Percentiles rank a stretch among this genome's conserved stretches.
Evolutionary conservation across 148 eudicot genomes (phyloP).

Genomic region (Vaccinium vitisidaea): DNA sequence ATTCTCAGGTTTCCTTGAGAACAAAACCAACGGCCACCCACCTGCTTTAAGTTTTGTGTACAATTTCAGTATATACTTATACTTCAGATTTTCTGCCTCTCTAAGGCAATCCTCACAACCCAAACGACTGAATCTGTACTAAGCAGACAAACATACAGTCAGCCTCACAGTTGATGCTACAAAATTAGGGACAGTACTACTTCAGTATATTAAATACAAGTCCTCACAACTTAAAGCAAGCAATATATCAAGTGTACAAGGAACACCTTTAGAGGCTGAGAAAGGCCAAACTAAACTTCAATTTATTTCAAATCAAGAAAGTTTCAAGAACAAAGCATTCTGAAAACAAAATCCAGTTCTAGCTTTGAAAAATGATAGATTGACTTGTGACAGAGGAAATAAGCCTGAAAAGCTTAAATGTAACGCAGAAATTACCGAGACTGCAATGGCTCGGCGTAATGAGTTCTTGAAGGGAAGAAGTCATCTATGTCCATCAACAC

Average conservation of each 20-base stretch:
- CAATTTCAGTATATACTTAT: conserved; percentile 14
- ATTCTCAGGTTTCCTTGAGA: conserved; percentile 36
- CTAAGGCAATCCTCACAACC: conserved; percentile 19
- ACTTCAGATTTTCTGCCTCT: conserved; percentile 27
- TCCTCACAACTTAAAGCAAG: not conserved
- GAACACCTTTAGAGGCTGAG: not conserved
- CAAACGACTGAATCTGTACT: conserved; percentile 18
- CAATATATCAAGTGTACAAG: not conserved
- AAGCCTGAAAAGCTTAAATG: not conserved
- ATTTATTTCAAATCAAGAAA: not conserved
- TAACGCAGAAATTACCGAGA: conserved; percentile 16
- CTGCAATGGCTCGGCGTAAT: conserved; percentile 1
- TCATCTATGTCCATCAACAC: conserved; percentile 44
- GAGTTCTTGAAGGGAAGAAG: conserved; percentile 17
- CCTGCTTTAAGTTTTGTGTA: conserved; percentile 35
- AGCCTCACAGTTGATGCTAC: not conserved
- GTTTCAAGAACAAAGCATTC: not conserved
- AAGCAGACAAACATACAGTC: conserved; percentile 4
- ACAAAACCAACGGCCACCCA: conserved; percentile 36
- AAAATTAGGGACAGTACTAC: not conserved
- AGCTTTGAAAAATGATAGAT: not conserved
- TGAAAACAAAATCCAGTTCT: not conserved
- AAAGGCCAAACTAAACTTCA: not conserved
- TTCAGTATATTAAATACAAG: not conserved
- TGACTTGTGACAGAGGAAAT: not conserved